phyloP scores from a whole-genome alignment of 2,329 filamentous ascomycete species.

The Celoporthe dispersa region DNA sequence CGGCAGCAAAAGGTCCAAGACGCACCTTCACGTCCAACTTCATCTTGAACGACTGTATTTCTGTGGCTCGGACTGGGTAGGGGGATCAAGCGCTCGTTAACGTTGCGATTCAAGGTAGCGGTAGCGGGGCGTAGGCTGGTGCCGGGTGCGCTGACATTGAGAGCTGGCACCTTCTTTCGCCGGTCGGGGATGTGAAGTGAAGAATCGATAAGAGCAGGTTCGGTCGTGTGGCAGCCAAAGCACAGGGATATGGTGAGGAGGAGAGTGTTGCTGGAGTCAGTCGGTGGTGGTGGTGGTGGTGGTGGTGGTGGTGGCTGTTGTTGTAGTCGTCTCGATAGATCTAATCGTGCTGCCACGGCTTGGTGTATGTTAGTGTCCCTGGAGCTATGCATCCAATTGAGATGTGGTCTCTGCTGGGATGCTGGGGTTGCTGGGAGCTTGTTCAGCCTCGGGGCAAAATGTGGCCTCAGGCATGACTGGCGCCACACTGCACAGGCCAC shows the following conservation, averaged over 20 bases:
- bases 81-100: constrained; percentile 4
- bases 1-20: neutral
- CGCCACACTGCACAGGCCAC: no score
- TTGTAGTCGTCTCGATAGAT: constrained; percentile 18
- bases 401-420: constrained; percentile 29
- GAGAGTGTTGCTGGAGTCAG: neutral
- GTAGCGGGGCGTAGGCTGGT: constrained; percentile 22
- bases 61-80: neutral
- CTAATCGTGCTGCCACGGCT: constrained; percentile 22
- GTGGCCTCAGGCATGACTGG: constrained; percentile 24
- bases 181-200: neutral
- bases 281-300: constrained; percentile 7
- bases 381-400: constrained; percentile 27
- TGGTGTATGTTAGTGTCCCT: neutral
- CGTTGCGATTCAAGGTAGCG: constrained; percentile 11
- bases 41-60: constrained; percentile 33
- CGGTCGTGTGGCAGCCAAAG: neutral
- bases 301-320: constrained; percentile 12
- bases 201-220: neutral
- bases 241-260: neutral
- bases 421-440: constrained; percentile 7
- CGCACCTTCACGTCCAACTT: constrained; percentile 35
- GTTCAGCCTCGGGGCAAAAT: constrained; percentile 19
- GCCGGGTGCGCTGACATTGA: constrained; percentile 24
- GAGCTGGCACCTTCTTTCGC: constrained; percentile 5